These are phyloP conservation scores for Prillingera fragicola DNA, from an alignment of 1,284 basidiomycete genomes.

Conservation along the genomic window DNA sequence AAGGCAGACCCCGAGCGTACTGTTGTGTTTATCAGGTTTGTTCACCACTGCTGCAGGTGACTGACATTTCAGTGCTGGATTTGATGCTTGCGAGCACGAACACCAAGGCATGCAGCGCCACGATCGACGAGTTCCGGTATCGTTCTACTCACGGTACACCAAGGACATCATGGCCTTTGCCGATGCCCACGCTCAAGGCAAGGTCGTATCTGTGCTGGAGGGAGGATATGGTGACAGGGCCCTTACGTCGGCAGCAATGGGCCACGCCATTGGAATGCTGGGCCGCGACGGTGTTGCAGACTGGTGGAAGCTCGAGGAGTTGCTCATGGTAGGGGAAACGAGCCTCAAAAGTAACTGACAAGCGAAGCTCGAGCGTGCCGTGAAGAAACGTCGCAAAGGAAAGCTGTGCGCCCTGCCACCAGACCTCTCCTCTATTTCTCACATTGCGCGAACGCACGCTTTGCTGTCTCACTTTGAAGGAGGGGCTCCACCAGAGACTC, in stretches of 20 bases:
- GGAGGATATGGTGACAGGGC: conserved; percentile 92
- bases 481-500: conserved; percentile 4
- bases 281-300: conserved; percentile 50
- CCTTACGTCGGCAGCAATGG: conserved; percentile 71
- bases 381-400: conserved; percentile 51
- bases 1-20: conserved; percentile 63
- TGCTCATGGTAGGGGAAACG: conserved; percentile 58
- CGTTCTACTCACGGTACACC: conserved; percentile 82
- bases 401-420: conserved; percentile 52
- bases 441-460: conserved; percentile 56
- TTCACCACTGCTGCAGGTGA: background rate
- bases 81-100: conserved; percentile 92
- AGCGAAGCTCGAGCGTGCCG: conserved; percentile 62
- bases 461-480: conserved; percentile 52
- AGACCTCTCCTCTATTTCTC: conserved; percentile 53
- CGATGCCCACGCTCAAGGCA: conserved; percentile 61
- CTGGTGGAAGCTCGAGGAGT: conserved; percentile 68
- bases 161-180: conserved; percentile 66
- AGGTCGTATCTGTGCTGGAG: conserved; percentile 81
- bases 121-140: conserved; percentile 74
- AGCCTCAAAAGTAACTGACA: too few relatives aligned
- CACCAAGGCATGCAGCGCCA: conserved; percentile 88
- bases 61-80: conserved; percentile 55
- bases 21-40: conserved; percentile 78
- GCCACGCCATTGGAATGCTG: conserved; percentile 66